Conservation (phyloP, 2,329 filamentous ascomycete species). For the Aplosporella prunicola region DNA sequence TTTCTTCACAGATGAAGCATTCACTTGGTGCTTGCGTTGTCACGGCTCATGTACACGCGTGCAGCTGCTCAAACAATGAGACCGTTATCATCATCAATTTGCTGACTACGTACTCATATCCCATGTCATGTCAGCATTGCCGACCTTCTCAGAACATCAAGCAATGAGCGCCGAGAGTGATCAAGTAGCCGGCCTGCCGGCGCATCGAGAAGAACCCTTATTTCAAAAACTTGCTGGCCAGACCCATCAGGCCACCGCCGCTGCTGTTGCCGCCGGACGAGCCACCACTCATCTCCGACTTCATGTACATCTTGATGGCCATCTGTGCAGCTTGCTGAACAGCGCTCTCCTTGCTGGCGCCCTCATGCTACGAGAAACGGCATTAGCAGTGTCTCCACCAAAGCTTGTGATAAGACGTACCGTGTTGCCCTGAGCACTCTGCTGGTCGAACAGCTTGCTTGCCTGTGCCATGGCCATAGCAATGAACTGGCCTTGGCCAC, state of each 20-base stretch:
- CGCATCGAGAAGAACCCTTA: no score
- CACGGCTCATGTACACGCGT: no score
- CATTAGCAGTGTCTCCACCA: neutral
- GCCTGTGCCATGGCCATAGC: conserved; percentile 83
- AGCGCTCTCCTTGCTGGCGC: conserved; percentile 69
- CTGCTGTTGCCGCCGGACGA: conserved; percentile 38
- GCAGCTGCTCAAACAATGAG: no score
- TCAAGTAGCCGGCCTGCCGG: no score
- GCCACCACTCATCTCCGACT: conserved; percentile 50
- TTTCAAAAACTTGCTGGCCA: conserved; percentile 54
- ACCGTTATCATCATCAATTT: no score
- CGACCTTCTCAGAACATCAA: no score
- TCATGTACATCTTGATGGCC: conserved; percentile 86
- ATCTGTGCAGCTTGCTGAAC: conserved; percentile 73
- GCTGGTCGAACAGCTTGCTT: conserved; percentile 62
- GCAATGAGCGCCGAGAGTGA: no score
- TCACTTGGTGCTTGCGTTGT: no score
- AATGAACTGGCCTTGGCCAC: conserved; percentile 68
- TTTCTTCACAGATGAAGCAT: no score
- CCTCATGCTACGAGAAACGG: conserved; percentile 24
- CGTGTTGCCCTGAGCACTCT: conserved; percentile 46
- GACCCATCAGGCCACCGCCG: conserved; percentile 43
- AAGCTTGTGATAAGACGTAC: conserved; percentile 27
- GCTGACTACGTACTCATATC: no score
- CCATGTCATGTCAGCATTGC: no score